These are phyloP conservation scores for Venturia nashicola DNA, from an alignment of 2,329 filamentous ascomycete species.

Conservation along the genomic window DNA sequence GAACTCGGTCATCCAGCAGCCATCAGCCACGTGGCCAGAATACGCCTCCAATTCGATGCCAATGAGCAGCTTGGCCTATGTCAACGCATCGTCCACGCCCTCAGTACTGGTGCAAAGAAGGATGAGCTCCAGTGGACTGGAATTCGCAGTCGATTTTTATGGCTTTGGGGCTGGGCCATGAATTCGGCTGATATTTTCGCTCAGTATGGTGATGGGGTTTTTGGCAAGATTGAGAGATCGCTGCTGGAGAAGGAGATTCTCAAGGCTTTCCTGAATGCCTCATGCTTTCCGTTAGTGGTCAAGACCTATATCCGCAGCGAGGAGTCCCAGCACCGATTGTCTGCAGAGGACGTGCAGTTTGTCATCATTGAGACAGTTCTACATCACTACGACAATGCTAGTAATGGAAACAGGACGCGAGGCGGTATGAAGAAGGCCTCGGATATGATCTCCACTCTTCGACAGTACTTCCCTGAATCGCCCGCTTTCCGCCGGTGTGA, in stretches of 20 bases:
- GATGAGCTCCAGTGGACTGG: conserved; percentile 54
- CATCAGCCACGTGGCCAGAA: conserved; percentile 36
- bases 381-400: conserved; percentile 67
- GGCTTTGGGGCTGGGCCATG: conserved; percentile 62
- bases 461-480: conserved; percentile 41
- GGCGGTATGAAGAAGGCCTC: conserved; percentile 68
- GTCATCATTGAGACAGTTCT: conserved; percentile 53
- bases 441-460: conserved; percentile 62
- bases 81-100: conserved; percentile 43
- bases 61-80: conserved; percentile 52
- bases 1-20: conserved; percentile 29
- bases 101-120: conserved; percentile 41
- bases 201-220: conserved; percentile 34
- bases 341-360: conserved; percentile 40
- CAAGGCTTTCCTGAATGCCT: conserved; percentile 49
- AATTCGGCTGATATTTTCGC: conserved; percentile 27
- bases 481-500: conserved; percentile 44
- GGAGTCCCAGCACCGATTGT: conserved; percentile 36
- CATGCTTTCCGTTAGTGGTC: conserved; percentile 49
- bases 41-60: conserved; percentile 51
- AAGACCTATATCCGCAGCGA: conserved; percentile 47
- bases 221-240: conserved; percentile 46
- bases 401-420: conserved; percentile 64
- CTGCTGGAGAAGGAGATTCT: conserved; percentile 60
- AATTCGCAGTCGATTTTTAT: conserved; percentile 53